These are phyloP conservation scores for Drosera capensis DNA, from an alignment of 148 eudicot genomes.

Conservation along the genomic window DNA sequence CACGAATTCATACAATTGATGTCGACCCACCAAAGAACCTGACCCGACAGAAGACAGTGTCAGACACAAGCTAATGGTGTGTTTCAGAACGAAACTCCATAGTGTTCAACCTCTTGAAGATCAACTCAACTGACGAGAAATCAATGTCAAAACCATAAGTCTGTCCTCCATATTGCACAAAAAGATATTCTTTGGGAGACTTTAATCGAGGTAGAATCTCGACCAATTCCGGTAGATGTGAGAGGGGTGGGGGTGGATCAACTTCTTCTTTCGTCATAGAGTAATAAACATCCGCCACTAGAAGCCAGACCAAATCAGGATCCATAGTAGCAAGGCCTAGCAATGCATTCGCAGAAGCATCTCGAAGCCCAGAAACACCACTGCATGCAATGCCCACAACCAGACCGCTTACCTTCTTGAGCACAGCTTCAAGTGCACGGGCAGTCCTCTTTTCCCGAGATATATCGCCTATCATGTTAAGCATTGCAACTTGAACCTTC, in stretches of 20 bases:
- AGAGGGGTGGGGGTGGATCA: constrained; percentile 27
- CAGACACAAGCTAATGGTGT: constrained; percentile 5
- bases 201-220: constrained; percentile 43
- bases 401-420: constrained; percentile 71
- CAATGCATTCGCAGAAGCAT: constrained; percentile 59
- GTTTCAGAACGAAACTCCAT: constrained; percentile 19
- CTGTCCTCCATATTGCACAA: constrained; percentile 78
- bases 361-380: constrained; percentile 57
- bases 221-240: constrained; percentile 32
- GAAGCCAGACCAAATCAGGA: constrained; percentile 90
- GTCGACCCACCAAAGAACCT: no score
- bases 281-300: constrained; percentile 70
- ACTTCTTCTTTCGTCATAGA: constrained; percentile 31
- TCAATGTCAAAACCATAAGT: constrained; percentile 73
- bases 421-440: constrained; percentile 53
- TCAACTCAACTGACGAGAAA: constrained; percentile 43
- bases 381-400: constrained; percentile 80
- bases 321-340: constrained; percentile 58
- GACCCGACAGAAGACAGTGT: neutral
- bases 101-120: constrained; percentile 34
- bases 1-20: no score
- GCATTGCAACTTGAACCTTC: constrained; percentile 71
- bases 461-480: constrained; percentile 65
- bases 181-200: constrained; percentile 46
- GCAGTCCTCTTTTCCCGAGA: constrained; percentile 57